These are phyloP conservation scores for Ceratocystis colombiana DNA, from an alignment of 2,329 filamentous ascomycete genomes.

Conservation along the genomic window DNA sequence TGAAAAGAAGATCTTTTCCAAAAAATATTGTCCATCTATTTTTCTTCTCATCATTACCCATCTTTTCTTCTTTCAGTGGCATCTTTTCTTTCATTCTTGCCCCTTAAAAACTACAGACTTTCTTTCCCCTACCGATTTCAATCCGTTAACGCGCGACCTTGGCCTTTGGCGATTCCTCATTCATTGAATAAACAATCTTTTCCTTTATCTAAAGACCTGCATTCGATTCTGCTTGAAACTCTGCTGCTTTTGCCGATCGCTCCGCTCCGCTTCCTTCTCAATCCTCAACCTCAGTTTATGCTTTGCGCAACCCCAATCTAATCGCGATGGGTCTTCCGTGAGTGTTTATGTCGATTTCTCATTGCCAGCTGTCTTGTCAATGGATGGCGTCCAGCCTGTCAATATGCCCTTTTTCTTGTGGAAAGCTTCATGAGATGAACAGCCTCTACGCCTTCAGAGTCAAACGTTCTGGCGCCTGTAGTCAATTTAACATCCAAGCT, in stretches of 20 bases:
- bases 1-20: neutral
- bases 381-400: no score
- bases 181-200: no score
- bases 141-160: neutral
- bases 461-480: neutral
- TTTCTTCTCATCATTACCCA: neutral
- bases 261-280: neutral
- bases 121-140: neutral
- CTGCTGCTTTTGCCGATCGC: constrained; percentile 1
- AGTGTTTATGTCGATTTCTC: neutral
- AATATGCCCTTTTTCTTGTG: neutral
- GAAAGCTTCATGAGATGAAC: neutral
- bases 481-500: neutral
- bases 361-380: neutral
- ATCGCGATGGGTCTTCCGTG: constrained; percentile 14
- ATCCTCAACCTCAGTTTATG: constrained; percentile 4
- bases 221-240: neutral
- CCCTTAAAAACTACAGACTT: no score
- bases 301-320: neutral
- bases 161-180: neutral
- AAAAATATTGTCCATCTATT: neutral
- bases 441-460: neutral
- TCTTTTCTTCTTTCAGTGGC: neutral
- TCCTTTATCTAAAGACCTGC: neutral
- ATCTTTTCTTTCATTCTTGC: neutral